A percentile compares a stretch with the other conserved stretches of the same genome.
Evolutionary conservation across 176 grass and related monocot species (phyloP).

Genomic region (Phragmites australis): DNA sequence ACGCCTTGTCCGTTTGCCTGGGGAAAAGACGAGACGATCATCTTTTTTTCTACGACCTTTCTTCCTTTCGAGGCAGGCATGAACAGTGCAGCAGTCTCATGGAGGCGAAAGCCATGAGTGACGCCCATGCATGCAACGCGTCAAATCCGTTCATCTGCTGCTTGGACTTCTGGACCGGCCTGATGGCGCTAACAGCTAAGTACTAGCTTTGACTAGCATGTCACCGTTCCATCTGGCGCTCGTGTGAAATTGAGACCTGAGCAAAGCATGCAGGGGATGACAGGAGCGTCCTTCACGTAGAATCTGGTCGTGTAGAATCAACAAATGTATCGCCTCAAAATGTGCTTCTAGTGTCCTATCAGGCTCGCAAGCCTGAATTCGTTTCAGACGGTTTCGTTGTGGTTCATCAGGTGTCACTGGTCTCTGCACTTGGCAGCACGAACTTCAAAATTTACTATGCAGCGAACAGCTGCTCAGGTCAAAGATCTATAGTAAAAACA

Average conservation of each 20-base stretch:
- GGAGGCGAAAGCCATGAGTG: background rate
- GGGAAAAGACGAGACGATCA: background rate
- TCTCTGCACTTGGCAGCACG: background rate
- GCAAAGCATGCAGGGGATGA: background rate
- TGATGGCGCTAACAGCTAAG: conserved; percentile 17
- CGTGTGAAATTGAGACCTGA: background rate
- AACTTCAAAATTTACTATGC: background rate
- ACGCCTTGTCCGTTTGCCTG: conserved; percentile 2
- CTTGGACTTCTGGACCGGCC: background rate
- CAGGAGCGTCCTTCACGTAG: background rate
- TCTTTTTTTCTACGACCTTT: no score
- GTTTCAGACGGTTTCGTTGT: background rate
- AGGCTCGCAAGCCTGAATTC: background rate
- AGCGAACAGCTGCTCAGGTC: background rate
- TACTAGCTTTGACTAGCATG: conserved; percentile 21
- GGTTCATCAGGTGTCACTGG: background rate
- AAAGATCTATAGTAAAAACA: background rate
- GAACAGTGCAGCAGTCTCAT: background rate
- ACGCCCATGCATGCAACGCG: background rate
- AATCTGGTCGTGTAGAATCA: background rate
- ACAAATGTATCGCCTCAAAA: background rate
- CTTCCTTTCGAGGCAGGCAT: background rate
- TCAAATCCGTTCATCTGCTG: background rate
- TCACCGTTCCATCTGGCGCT: background rate
- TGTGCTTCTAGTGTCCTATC: background rate